Evolutionary conservation across 2,329 filamentous ascomycete genomes (phyloP), one percentile per base, ranked within the genome.

Genomic region (Cryphonectria parasitica): DNA sequence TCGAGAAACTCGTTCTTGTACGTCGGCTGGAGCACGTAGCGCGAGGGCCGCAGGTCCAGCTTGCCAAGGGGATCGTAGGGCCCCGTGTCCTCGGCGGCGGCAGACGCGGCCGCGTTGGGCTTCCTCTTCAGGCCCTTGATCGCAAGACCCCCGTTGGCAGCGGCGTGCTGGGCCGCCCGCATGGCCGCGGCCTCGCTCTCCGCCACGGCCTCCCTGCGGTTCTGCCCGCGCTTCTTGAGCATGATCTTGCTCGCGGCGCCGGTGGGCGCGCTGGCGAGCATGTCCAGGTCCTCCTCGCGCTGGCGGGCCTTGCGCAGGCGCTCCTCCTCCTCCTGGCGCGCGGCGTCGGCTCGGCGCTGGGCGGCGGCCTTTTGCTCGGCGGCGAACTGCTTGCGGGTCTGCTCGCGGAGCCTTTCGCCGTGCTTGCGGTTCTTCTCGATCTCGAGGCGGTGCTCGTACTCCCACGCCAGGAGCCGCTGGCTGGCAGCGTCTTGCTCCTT

Each of bases 31-130:
- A 97, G 77, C 13, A 86, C 83, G 77, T 93, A 95, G 75, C 95
- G 91, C 75, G 91, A 85, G 31, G 89, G 88, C 34, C 85, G 85
- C 66, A 95, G 87, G 63, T 87, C 82, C 72, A 95, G 82, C 0
- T 94, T 96, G 54, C 90, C 94, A 78, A 96, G 97, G 0, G 95
- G 92, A 82, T 98, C 94, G 82, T 97, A 98, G 0, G 93, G 91
- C 70, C 90, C 90, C 76, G 94, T 90, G 7, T 88, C 88, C 49
- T 88, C 87, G 1, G 88, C 86, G 2, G 86, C 85, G 69, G 86
- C 85, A 69, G 86, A 83, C 66, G 85, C 84, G 71, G 85, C 74
- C n/a, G 74, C 75, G 19, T 77, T 73, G 10, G 75, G 74, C 75
- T 80, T 85, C 75, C 79, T 80, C 80, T 92, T 94, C 70, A 98